Evolutionary conservation across 768 basidiomycete genomes (phyloP).

Genomic region (Butyriboletus loyo): DNA sequence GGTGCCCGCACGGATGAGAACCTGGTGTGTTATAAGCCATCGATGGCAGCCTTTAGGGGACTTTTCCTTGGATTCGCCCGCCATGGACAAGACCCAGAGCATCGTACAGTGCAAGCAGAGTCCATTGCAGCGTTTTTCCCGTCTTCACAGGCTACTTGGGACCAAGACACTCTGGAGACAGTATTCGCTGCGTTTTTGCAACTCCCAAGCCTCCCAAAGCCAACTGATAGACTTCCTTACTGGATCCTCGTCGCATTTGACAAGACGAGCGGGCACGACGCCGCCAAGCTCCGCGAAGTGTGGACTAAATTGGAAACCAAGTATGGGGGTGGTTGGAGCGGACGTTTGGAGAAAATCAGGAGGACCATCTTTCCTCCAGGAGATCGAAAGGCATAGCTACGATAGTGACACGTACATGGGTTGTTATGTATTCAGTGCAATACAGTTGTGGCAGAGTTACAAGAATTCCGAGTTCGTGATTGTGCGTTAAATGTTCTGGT

Average conservation of each 20-base stretch:
- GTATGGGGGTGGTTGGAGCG: slow-evolving; percentile 47
- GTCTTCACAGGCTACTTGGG: slow-evolving; percentile 42
- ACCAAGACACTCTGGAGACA: slow-evolving; percentile 48
- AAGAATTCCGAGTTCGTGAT: neutral
- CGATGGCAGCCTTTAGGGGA: slow-evolving; percentile 57
- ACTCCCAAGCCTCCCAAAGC: slow-evolving; percentile 44
- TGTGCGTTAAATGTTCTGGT: slow-evolving; percentile 27
- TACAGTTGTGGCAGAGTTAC: slow-evolving; percentile 11
- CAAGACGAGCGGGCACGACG: slow-evolving; percentile 54
- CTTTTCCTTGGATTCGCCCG: slow-evolving; percentile 74
- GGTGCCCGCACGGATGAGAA: slow-evolving; percentile 29
- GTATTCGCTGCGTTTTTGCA: slow-evolving; percentile 63
- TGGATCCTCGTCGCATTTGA: slow-evolving; percentile 69
- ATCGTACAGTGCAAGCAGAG: neutral
- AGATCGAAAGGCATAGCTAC: slow-evolving; percentile 1
- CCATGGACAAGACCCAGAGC: slow-evolving; percentile 41
- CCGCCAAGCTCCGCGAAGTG: slow-evolving; percentile 47
- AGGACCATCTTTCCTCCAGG: slow-evolving; percentile 32
- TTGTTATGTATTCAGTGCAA: slow-evolving; percentile 1
- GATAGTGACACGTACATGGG: neutral
- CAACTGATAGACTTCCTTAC: slow-evolving; percentile 50
- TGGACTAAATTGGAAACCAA: slow-evolving; percentile 56
- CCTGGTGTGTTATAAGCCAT: slow-evolving; percentile 39
- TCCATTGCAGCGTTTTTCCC: slow-evolving; percentile 5
- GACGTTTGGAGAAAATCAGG: slow-evolving; percentile 44